phyloP scores from a whole-genome alignment of 2,329 filamentous ascomycete species.

The Epichloe festucae region DNA sequence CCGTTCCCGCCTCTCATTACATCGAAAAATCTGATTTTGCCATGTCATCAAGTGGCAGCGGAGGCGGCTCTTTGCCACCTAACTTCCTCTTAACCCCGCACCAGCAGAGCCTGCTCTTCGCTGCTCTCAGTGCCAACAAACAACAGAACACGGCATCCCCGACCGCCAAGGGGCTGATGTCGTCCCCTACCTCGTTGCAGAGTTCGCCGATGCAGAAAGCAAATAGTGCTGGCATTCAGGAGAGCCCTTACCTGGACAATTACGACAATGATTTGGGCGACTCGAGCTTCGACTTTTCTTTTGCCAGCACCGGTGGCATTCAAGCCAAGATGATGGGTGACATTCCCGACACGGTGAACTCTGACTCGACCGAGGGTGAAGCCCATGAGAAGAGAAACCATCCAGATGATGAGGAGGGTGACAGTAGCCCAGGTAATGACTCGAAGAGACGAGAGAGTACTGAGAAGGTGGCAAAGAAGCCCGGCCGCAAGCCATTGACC shows the following conservation, averaged over 20 bases:
- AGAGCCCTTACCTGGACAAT: slow-evolving; percentile 67
- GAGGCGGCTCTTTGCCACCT: slow-evolving; percentile 27
- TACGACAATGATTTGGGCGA: slow-evolving; percentile 72
- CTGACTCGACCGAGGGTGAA: slow-evolving; percentile 43
- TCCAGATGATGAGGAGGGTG: slow-evolving; percentile 57
- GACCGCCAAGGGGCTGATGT: slow-evolving; percentile 25
- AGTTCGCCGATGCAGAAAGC: slow-evolving; percentile 33
- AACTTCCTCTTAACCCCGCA: slow-evolving; percentile 61
- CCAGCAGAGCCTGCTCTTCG: slow-evolving; percentile 64
- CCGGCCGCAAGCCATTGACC: slow-evolving; percentile 87
- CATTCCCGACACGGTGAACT: slow-evolving; percentile 42
- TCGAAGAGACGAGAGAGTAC: slow-evolving; percentile 68
- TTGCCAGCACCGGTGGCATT: slow-evolving; percentile 26
- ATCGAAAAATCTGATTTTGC: neutral
- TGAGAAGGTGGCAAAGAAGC: slow-evolving; percentile 86
- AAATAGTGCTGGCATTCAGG: slow-evolving; percentile 38
- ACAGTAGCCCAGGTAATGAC: slow-evolving; percentile 29
- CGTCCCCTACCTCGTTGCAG: slow-evolving; percentile 37
- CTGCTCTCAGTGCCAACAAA: slow-evolving; percentile 62
- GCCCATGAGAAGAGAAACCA: slow-evolving; percentile 59
- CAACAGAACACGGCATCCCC: slow-evolving; percentile 21
- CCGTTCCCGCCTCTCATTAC: neutral
- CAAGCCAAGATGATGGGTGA: slow-evolving; percentile 64
- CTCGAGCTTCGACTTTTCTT: slow-evolving; percentile 57
- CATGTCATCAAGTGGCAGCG: slow-evolving; percentile 39